Evolutionary conservation across 306 rosid genomes (phyloP).

Genomic region (Cyclanthera cordifolia): DNA sequence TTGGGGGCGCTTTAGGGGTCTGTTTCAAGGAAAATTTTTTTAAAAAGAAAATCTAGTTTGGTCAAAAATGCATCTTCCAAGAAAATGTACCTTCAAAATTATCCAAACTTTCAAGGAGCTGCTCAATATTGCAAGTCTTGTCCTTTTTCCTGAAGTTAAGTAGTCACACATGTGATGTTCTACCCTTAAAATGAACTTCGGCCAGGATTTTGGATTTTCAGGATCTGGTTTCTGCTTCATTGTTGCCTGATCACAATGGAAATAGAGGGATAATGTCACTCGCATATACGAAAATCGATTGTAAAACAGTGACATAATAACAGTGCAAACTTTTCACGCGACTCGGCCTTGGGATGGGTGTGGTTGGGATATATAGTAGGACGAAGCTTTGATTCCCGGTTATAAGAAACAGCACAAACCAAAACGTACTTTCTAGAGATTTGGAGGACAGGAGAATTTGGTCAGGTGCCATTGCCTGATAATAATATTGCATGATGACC

Average conservation of each 20-base stretch:
- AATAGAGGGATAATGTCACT: neutral
- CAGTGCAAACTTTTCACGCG: too few relatives aligned
- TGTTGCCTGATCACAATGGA: constrained; percentile 44
- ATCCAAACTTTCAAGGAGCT: constrained; percentile 97
- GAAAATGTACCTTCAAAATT: constrained; percentile 47
- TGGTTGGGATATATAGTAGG: too few relatives aligned
- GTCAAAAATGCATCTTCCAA: neutral
- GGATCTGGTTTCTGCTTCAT: constrained; percentile 51
- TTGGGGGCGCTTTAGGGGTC: too few relatives aligned
- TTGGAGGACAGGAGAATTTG: neutral
- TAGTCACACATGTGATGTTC: constrained; percentile 78
- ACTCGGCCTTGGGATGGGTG: too few relatives aligned
- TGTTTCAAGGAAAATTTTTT: neutral
- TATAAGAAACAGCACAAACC: neutral
- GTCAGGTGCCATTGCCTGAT: neutral
- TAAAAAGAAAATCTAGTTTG: neutral
- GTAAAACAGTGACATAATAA: neutral
- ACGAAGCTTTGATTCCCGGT: too few relatives aligned
- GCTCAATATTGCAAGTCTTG: constrained; percentile 76
- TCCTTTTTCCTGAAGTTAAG: constrained; percentile 68
- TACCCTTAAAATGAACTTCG: constrained; percentile 68
- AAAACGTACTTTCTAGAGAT: neutral
- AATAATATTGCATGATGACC: neutral
- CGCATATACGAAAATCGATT: neutral
- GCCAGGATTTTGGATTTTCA: constrained; percentile 78